Evolutionary conservation across 2,329 filamentous ascomycete species (phyloP).

Genomic region (Colletotrichum gigasporum): DNA sequence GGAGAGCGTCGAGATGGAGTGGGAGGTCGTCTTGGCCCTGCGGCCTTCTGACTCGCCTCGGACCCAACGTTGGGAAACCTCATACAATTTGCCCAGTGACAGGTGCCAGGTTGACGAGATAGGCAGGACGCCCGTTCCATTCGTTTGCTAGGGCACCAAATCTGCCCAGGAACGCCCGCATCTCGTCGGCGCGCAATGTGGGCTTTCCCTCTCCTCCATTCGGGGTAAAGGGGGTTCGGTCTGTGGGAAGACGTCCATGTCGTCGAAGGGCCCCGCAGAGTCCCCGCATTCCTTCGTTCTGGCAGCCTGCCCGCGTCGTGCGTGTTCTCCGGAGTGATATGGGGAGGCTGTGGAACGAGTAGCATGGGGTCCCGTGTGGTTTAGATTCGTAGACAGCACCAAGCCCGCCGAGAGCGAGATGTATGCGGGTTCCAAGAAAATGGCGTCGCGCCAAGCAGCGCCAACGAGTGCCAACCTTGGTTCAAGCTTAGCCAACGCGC

Average conservation of each 20-base stretch:
- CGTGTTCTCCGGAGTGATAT: neutral
- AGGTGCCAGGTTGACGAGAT: neutral
- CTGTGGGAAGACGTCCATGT: neutral
- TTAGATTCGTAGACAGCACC: slow-evolving; percentile 4
- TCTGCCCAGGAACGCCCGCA: neutral
- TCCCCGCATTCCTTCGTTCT: slow-evolving; percentile 7
- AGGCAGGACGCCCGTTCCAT: neutral
- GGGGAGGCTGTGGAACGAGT: neutral
- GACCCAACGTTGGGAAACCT: neutral
- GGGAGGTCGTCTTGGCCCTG: slow-evolving; percentile 18
- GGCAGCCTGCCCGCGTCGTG: neutral
- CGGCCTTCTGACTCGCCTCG: slow-evolving; percentile 21
- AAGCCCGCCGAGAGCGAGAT: slow-evolving; percentile 10
- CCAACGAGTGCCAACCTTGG: slow-evolving; percentile 16
- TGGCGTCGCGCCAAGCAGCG: slow-evolving; percentile 21
- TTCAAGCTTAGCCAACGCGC: slow-evolving; percentile 8
- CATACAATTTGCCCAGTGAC: neutral
- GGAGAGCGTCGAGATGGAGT: neutral
- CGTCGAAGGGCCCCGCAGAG: neutral
- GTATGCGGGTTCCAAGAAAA: slow-evolving; percentile 16
- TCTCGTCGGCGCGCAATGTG: neutral
- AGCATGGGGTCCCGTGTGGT: neutral
- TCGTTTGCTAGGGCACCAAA: neutral
- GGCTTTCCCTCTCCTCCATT: slow-evolving; percentile 13
- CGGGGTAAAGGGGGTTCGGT: neutral